Percentiles rank a stretch among this genome's conserved stretches.
Evolutionary conservation across 208 protist species (phyloP).

Genomic region (Vickermania ingenoplastis): DNA sequence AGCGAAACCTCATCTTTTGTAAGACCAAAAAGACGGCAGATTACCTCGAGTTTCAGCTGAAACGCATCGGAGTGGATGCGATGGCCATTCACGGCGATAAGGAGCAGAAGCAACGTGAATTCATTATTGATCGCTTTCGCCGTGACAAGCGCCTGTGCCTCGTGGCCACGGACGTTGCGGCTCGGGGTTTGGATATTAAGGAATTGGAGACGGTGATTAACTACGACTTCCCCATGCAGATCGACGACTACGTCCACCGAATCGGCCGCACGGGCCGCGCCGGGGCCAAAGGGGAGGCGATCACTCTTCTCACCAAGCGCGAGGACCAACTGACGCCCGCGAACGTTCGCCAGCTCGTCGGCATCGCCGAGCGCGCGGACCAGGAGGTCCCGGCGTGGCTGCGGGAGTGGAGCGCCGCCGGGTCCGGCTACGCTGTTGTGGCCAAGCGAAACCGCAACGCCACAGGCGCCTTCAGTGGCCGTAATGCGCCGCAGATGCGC

Average conservation of each 20-base stretch:
- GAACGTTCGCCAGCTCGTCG: constrained; percentile 49
- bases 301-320: constrained; percentile 81
- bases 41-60: constrained; percentile 79
- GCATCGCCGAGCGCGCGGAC: constrained; percentile 51
- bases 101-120: constrained; percentile 90
- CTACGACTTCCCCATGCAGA: constrained; percentile 99
- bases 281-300: constrained; percentile 75
- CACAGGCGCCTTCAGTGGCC: constrained; percentile 33
- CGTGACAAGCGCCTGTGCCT: constrained; percentile 63
- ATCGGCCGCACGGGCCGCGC: constrained; percentile 93
- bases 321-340: constrained; percentile 89
- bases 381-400: constrained; percentile 69
- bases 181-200: constrained; percentile 96
- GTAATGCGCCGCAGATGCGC: constrained; percentile 29
- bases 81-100: constrained; percentile 92
- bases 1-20: constrained; percentile 90
- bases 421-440: constrained; percentile 20
- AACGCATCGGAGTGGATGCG: constrained; percentile 59
- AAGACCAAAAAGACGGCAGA: constrained; percentile 88
- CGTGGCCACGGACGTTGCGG: constrained; percentile 92
- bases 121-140: constrained; percentile 88
- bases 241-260: constrained; percentile 98
- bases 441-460: constrained; percentile 64
- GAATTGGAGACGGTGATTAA: constrained; percentile 98
- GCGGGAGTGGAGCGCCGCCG: constrained; percentile 57